Evolutionary conservation across 192 early-diverging fungal genomes (phyloP).

Genomic region (Diversispora eburnea): DNA sequence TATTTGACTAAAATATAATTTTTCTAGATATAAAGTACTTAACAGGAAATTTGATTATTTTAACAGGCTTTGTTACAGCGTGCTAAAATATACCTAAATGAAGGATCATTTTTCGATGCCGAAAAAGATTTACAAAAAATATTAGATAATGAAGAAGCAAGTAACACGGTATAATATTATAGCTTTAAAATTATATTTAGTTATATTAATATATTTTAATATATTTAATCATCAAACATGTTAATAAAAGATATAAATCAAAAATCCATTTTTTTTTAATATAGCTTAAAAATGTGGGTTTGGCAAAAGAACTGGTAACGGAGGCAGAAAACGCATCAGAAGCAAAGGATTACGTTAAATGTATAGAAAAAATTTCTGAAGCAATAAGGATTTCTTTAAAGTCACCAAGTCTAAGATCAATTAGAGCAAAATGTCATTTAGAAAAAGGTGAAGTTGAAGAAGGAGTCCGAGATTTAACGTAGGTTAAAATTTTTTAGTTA

Average conservation of each 20-base stretch:
- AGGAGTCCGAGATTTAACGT: slow-evolving; percentile 74
- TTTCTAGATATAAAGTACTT: background rate
- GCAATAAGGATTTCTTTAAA: slow-evolving; percentile 58
- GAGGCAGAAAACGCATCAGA: slow-evolving; percentile 41
- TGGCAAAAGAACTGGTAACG: slow-evolving; percentile 40
- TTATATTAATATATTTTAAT: background rate
- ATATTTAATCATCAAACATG: background rate
- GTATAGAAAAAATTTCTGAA: slow-evolving; percentile 46
- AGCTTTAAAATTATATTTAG: slow-evolving; percentile 36
- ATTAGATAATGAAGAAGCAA: slow-evolving; percentile 31
- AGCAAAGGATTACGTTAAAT: slow-evolving; percentile 50
- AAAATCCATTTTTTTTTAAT: slow-evolving; percentile 21
- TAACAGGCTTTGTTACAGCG: slow-evolving; percentile 69
- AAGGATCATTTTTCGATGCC: slow-evolving; percentile 64
- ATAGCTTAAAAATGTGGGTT: slow-evolving; percentile 38
- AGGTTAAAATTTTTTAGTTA: slow-evolving; percentile 30
- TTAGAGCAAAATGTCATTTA: slow-evolving; percentile 73
- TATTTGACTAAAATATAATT: background rate
- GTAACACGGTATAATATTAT: slow-evolving; percentile 30
- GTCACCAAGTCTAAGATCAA: slow-evolving; percentile 50
- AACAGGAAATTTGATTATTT: background rate
- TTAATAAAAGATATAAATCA: background rate
- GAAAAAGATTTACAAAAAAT: slow-evolving; percentile 55
- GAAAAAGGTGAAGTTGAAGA: slow-evolving; percentile 74
- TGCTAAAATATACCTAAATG: slow-evolving; percentile 61